Base-by-base conservation (phyloP, 352 stramenopile species). In the Globisporangium nodosum region DNA sequence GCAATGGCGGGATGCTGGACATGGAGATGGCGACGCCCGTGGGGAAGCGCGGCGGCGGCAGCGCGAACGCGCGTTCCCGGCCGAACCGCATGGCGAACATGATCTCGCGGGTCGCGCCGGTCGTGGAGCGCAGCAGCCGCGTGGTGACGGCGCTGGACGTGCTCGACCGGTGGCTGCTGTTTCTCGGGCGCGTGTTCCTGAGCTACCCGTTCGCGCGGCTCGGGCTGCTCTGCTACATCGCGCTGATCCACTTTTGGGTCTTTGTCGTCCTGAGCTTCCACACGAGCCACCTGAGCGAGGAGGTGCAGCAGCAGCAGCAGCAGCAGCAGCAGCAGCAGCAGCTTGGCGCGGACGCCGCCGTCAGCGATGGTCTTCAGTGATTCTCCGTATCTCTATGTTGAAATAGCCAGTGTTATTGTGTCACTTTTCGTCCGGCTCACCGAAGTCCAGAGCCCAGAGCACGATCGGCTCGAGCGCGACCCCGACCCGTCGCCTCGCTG, bases 221-320 rank as follows among this genome's bases (percentile, higher is more conserved):
- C 15, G 78, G 60, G 3, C 64, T 92, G 62, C 46, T 96, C 37
- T 79, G 75, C 56, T 96, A 96, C 73, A 63, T 96, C 20, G 57
- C 73, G 59, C 63, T 96, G 60, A 75, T 96, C 48, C 87, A 96
- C 62, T 71, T 89, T 11, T 96, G 87, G 87, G 80, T 92, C 13
- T 92, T 94, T 58, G 63, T 90, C 40, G 80, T 96, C 50, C 65
- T 96, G 60, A 90, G 81, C 60, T 92, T 94, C 66, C 87, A 96
- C 68, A 96, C 87, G 53, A 92, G 78, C 58, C 85, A 94, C 60
- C 49, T 94, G 61, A 86, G 75, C 30, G 81, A 92, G 50, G 85
- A 94, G 61, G 71, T 90, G 60, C 71, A 90, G 46, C 60, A 69
- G 16, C 72, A 69, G 11, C 61, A 27, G 33, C 18, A 37, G 52